These are phyloP conservation scores for Pterulicium gracile DNA, from an alignment of 1,284 basidiomycete species.

Conservation along the genomic window DNA sequence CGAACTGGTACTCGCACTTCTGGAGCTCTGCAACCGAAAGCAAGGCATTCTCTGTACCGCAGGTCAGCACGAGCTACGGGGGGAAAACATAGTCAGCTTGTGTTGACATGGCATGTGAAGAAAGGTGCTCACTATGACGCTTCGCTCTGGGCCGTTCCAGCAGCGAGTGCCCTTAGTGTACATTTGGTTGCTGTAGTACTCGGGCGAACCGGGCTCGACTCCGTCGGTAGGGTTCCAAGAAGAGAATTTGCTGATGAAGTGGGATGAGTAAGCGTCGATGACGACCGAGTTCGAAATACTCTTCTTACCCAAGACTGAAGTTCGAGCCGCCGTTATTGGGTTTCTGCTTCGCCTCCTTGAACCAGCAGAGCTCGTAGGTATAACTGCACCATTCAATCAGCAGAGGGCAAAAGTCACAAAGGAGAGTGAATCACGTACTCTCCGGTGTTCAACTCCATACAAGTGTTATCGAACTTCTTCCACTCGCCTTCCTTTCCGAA, in stretches of 20 bases:
- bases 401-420: slow-evolving; percentile 1
- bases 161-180: slow-evolving; percentile 83
- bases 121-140: slow-evolving; percentile 44
- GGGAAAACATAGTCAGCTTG: slow-evolving; percentile 7
- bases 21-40: slow-evolving; percentile 81
- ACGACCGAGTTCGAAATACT: slow-evolving; percentile 16
- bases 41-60: slow-evolving; percentile 83
- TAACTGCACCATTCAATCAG: slow-evolving; percentile 44
- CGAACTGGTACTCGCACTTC: slow-evolving; percentile 94
- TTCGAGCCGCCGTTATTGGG: slow-evolving; percentile 72
- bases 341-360: slow-evolving; percentile 82
- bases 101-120: slow-evolving; percentile 1
- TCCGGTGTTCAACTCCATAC: slow-evolving; percentile 76
- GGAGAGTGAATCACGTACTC: slow-evolving; percentile 49
- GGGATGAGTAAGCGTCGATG: slow-evolving; percentile 2
- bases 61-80: slow-evolving; percentile 67
- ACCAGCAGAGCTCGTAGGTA: slow-evolving; percentile 95
- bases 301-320: slow-evolving; percentile 72
- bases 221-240: slow-evolving; percentile 61
- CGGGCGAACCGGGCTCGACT: slow-evolving; percentile 46
- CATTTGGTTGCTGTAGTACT: slow-evolving; percentile 72
- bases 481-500: slow-evolving; percentile 87
- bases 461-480: slow-evolving; percentile 86
- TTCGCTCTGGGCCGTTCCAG: slow-evolving; percentile 95
- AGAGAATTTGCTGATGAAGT: slow-evolving; percentile 49